Percentiles rank a stretch among this genome's conserved stretches.
Evolutionary conservation across 1,284 basidiomycete species (phyloP).

Genomic region (Naganishia albida): DNA sequence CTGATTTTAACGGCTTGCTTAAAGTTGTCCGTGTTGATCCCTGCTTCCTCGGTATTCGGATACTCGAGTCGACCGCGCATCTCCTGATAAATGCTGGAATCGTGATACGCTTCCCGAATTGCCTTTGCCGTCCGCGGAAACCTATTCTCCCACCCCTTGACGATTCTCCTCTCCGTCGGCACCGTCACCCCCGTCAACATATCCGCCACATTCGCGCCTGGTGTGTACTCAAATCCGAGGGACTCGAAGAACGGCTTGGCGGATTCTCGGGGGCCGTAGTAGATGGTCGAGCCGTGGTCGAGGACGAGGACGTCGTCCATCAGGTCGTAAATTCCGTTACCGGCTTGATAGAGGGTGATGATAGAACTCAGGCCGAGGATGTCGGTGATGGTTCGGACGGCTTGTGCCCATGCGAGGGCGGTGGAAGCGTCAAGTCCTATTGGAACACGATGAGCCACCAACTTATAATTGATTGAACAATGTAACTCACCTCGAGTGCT

Average conservation of each 20-base stretch:
- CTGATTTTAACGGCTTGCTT: constrained; percentile 4
- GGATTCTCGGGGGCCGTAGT: constrained; percentile 70
- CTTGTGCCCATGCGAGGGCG: constrained; percentile 74
- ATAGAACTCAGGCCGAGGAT: constrained; percentile 75
- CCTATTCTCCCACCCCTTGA: constrained; percentile 11
- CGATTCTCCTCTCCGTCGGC: constrained; percentile 19
- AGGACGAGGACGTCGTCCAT: constrained; percentile 75
- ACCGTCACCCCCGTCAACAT: constrained; percentile 50
- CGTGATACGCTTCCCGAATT: constrained; percentile 25
- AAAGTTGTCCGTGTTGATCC: constrained; percentile 22
- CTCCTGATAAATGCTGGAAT: constrained; percentile 8
- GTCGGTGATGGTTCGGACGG: constrained; percentile 74
- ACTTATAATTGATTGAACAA: background rate
- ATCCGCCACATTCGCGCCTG: constrained; percentile 58
- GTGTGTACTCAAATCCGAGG: constrained; percentile 66
- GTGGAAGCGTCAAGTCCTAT: constrained; percentile 83
- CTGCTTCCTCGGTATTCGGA: constrained; percentile 22
- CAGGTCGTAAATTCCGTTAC: constrained; percentile 60
- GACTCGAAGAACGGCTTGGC: constrained; percentile 76
- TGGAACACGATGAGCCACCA: background rate
- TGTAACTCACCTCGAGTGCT: constrained; percentile 37
- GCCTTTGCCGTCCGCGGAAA: constrained; percentile 23
- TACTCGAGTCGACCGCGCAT: constrained; percentile 22
- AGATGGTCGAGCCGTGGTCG: constrained; percentile 76
- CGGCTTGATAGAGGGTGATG: constrained; percentile 80